Evolutionary conservation across 768 basidiomycete species (phyloP), one percentile per base, ranked within the genome.

Genomic region (Albatrellus ellisii): DNA sequence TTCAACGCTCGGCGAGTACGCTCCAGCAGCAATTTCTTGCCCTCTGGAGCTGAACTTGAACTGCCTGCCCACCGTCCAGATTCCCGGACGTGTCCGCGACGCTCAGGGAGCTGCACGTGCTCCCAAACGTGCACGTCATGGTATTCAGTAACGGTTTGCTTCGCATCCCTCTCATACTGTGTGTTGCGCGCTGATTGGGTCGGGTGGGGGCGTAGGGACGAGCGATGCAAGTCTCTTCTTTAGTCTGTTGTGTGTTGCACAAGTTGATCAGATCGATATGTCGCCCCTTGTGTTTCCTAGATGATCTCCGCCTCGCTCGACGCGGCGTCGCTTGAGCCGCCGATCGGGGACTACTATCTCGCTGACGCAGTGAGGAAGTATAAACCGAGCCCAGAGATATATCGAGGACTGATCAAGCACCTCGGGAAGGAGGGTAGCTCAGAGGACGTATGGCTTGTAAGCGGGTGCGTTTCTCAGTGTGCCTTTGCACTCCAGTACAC

Each of bases 111-210:
- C 38, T 59, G 17, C 24, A 32, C 14, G 36, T 41, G 12, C 25
- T 46, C 6, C 39, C 42, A 8, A 34, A 47, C 31, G 40, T 57
- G 5, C 26, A 52, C 9, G 20, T 47, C 15, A 31, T 58, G 10
- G 34, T 60, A 9, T 59, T 60, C 51, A 55, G 48, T 35, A 60
- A 60, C 37, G 59, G 58, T 57, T 10, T 7, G 52, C 42, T 11
- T 9, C 5, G 14, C 15, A 36, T 12, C 9, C 14, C 18, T 11
- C 14, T 21, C 31, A 17, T 22, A 22, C 25, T 26, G 10, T 9
- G 4, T 2, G 22, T 17, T 38, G 11, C 20, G n/a, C n/a, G n/a
- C n/a, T n/a, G n/a, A n/a, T n/a, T n/a, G n/a, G n/a, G n/a, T n/a
- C n/a, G n/a, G n/a, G n/a, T n/a, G n/a, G n/a, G 8, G 14, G 12